Evolutionary conservation across 495 filamentous ascomycete species (phyloP).

Genomic region (Penicillium samsonianum): DNA sequence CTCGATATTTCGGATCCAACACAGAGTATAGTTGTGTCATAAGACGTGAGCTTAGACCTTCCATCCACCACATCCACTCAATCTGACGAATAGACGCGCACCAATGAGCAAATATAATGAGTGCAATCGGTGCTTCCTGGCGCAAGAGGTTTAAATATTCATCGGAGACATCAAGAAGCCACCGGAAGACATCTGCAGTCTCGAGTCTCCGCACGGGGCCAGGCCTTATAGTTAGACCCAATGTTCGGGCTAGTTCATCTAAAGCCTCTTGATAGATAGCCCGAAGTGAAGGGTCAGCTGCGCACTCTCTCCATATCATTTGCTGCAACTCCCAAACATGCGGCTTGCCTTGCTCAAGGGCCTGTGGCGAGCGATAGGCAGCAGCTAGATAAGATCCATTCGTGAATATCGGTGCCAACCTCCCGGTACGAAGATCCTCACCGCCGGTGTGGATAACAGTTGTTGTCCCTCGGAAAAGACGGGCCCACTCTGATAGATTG

Average conservation of each 20-base stretch:
- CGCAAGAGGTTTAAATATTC: constrained; percentile 28
- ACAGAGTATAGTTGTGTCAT: constrained; percentile 24
- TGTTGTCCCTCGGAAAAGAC: constrained; percentile 39
- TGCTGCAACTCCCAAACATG: constrained; percentile 19
- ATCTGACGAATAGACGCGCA: constrained; percentile 29
- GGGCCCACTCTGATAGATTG: constrained; percentile 44
- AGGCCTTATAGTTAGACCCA: constrained; percentile 15
- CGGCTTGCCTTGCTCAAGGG: constrained; percentile 15
- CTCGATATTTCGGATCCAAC: constrained; percentile 22
- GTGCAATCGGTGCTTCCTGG: constrained; percentile 23
- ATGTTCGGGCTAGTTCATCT: constrained; percentile 13
- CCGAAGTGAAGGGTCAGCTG: not conserved
- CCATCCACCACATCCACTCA: constrained; percentile 40
- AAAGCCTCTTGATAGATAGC: constrained; percentile 15
- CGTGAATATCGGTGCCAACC: constrained; percentile 16
- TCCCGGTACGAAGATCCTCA: constrained; percentile 11
- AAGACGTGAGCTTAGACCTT: constrained; percentile 28
- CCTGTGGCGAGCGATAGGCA: constrained; percentile 7
- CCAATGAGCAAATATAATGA: constrained; percentile 35
- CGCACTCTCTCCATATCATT: constrained; percentile 11
- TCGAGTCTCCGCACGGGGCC: constrained; percentile 15
- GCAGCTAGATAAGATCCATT: constrained; percentile 6
- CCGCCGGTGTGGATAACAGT: constrained; percentile 32
- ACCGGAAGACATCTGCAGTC: constrained; percentile 26
- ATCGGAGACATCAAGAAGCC: constrained; percentile 26